phyloP scores from a whole-genome alignment of 139 green algal genomes.

The Chlorella sp. region DNA sequence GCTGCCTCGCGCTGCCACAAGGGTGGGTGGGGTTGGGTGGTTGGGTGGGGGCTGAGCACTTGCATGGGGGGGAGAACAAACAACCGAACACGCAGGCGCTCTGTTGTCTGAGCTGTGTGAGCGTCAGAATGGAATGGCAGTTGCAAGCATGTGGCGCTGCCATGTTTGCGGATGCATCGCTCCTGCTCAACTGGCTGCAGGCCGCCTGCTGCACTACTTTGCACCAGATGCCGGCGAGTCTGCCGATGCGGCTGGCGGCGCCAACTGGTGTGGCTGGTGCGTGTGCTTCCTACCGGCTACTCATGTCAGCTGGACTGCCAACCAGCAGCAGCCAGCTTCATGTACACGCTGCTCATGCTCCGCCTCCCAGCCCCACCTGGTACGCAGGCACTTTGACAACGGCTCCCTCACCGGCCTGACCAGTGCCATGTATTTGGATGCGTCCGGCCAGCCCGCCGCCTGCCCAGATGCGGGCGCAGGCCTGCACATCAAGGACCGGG shows the following conservation, averaged over 20 bases:
- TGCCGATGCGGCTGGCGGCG: slow-evolving; percentile 4
- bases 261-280: slow-evolving; percentile 78
- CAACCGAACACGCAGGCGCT: too few species aligned
- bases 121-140: too few species aligned
- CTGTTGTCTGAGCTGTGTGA: too few species aligned
- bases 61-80: neutral
- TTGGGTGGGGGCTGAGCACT: neutral
- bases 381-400: slow-evolving; percentile 71
- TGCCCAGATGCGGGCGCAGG: slow-evolving; percentile 62
- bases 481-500: slow-evolving; percentile 68
- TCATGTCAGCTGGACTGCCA: too few species aligned
- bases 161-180: neutral
- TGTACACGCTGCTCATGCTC: too few species aligned
- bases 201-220: slow-evolving; percentile 83
- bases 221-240: slow-evolving; percentile 27
- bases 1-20: slow-evolving; percentile 46
- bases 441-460: slow-evolving; percentile 37
- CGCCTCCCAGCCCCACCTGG: too few species aligned
- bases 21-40: neutral
- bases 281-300: too few species aligned
- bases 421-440: slow-evolving; percentile 72
- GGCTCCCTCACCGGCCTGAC: slow-evolving; percentile 78
- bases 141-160: too few species aligned
- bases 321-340: too few species aligned
- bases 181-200: slow-evolving; percentile 43